Evolutionary conservation across 768 basidiomycete genomes (phyloP), one percentile per base, ranked within the genome.

Genomic region (Boletellus emodensis): DNA sequence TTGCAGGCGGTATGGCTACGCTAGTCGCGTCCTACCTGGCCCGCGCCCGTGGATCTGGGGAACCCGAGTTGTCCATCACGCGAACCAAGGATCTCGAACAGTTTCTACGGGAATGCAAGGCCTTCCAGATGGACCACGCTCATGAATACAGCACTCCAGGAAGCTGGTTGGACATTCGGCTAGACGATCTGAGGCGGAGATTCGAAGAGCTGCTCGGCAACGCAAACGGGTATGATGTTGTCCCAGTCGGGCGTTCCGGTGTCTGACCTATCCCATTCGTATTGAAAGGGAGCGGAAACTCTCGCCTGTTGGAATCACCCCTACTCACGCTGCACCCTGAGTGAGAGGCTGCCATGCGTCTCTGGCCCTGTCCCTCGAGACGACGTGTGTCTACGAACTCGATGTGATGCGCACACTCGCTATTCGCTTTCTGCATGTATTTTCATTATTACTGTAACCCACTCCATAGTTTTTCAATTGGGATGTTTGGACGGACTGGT

Each of bases 21-120:
- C n/a, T 88, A 18, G 76, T 83, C 13, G 85, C 87, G 17, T 83
- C 85, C 2, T 89, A 84, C 63, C 73, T 90, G 22, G 88, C 87
- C 3, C 80, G 82, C 13, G 75, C 78, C 24, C 80, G 86, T 22
- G 84, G 85, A 12, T 82, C 85, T 0, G 78, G 79, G 35, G 87
- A 89, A 55, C 87, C 87, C 2, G 84, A 88, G 53, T 44, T 76
- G 15, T 85, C 84, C 1, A 72, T 74, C 33, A 63, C 70, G 3
- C 77, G 80, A 11, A 72, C 72, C 4, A 81, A 82, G 54, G 82
- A 84, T 50, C 72, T 89, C 2, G 82, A 86, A 20, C 76, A 82
- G n/a, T 90, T 82, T 56, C 69, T 88, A 20, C 82, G 87, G 26
- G 83, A 87, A 55, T 73, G 75, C 35, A 60, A 75, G 38, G 78